Evolutionary conservation across 495 filamentous ascomycete species (phyloP), one percentile per base, ranked within the genome.

Genomic region (Aspergillus sclerotiicarbonarius): DNA sequence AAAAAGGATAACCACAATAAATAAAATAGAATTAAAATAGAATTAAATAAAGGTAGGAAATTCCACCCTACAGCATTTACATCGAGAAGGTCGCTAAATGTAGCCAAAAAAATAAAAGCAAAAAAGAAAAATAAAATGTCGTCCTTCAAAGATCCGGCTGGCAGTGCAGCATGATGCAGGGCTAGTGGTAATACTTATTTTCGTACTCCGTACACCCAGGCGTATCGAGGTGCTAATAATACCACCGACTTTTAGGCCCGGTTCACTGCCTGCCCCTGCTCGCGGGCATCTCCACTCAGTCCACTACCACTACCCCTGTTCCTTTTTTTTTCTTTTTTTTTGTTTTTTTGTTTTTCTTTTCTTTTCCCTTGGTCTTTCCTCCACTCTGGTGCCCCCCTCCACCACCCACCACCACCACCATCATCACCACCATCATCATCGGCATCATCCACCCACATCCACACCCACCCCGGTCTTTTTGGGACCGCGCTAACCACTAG

Each of bases 201-300:
- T 49, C 46, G n/a, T 30, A 49, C 46, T 1, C 4, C 4, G 25
- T 25, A 25, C 46, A 13, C 18, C 19, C 46, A 35, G 44, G 53
- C 20, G 54, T 57, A 56, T 18, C 53, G 44, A 39, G 43, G 53
- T 60, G 57, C 58, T 57, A 64, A 61, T 58, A 61, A 54, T 61
- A 61, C 57, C 51, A 6, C 30, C 35, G n/a, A 13, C 8, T 56
- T 15, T 6, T 50, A 37, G 52, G 62, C 43, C 39, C 31, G 41
- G 61, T 60, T 63, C 61, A 63, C 57, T 58, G 51, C 50, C 57
- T 56, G 39, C 47, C 51, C 56, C 63, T 62, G 59, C 57, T 49
- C 29, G 53, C 51, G 45, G 54, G 50, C 54, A 60, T 47, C 54
- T 51, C 61, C 61, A 54, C 57, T 50, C 53, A 52, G 7, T 54